Evolutionary conservation across 495 filamentous ascomycete genomes (phyloP), one percentile per base, ranked within the genome.

Genomic region (Talaromyces proteolyticus): DNA sequence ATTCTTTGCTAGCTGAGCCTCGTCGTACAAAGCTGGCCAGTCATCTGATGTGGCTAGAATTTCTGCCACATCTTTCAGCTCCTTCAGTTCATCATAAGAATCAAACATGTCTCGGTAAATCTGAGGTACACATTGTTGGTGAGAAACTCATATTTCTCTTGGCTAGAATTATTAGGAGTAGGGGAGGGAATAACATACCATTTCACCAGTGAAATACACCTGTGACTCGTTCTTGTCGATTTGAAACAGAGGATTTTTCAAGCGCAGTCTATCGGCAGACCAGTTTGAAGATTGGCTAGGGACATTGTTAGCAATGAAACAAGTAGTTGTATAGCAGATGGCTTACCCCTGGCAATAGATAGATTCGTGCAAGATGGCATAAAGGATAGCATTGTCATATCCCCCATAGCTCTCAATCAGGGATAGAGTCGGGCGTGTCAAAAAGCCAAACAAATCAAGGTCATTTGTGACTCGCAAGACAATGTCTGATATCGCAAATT

Each of bases 121-220:
- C 69, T 77, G 47, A 42, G 49, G 16, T 26, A 12, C 42, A 24
- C 22, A 22, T 44, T 17, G n/a, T n/a, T n/a, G n/a, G n/a, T n/a
- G n/a, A n/a, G n/a, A n/a, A n/a, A n/a, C n/a, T n/a, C n/a, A n/a
- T n/a, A n/a, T n/a, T n/a, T 18, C 12, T 17, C 2, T n/a, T 5
- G 44, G 12, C 4, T 12, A 47, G 19, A 19, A 43, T 24, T 1
- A 11, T 49, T 38, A 12, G 39, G n/a, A 29, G 18, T 10, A 21
- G 36, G 3, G 7, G 14, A 12, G 17, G 22, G 7, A 47, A 37
- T 37, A 20, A 38, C 52, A 60, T 63, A 80, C 76, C 89, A 94
- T 95, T 67, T 97, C 92, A 49, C 92, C 92, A 0, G 88, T 88
- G 69, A 97, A 96, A 53, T 77, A 86, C 47, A 92, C 72, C 41